Conservation (phyloP, 768 basidiomycete genomes). For the Pleurotus cornucopiae region DNA sequence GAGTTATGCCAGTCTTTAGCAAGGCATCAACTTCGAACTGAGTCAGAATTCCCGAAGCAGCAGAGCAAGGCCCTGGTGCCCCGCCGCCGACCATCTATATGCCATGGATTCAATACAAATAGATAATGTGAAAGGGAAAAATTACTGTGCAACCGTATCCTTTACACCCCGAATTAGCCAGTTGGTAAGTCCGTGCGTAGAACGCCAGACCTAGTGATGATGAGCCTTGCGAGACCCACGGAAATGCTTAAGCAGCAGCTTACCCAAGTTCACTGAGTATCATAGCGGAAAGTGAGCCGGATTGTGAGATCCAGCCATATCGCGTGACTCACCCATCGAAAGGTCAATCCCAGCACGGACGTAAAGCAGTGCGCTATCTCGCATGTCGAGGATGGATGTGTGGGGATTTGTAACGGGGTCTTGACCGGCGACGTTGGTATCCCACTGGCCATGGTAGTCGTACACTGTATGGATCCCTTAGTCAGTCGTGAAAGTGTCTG, state of each 20-base stretch:
- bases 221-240: not conserved
- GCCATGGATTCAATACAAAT: not conserved
- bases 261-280: not conserved
- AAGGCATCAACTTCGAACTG: constrained; percentile 14
- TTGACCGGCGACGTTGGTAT: constrained; percentile 15
- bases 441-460: constrained; percentile 22
- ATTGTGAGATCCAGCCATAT: not conserved
- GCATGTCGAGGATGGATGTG: constrained; percentile 18
- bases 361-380: constrained; percentile 15
- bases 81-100: constrained; percentile 15
- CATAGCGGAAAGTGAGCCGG: not conserved
- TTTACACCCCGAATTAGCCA: constrained; percentile 8
- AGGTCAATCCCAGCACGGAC: constrained; percentile 17
- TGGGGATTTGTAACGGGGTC: constrained; percentile 19
- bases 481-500: too few species aligned
- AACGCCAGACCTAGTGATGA: constrained; percentile 15
- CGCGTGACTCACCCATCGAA: constrained; percentile 10
- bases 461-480: not conserved
- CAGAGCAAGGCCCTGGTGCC: constrained; percentile 11
- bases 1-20: constrained; percentile 2
- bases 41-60: constrained; percentile 9
- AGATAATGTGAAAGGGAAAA: not conserved
- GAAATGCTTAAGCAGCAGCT: not conserved
- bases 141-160: constrained; percentile 11
- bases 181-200: constrained; percentile 18